phyloP scores from a whole-genome alignment of 2,329 filamentous ascomycete species.

The Conoideocrella luteorostrata region DNA sequence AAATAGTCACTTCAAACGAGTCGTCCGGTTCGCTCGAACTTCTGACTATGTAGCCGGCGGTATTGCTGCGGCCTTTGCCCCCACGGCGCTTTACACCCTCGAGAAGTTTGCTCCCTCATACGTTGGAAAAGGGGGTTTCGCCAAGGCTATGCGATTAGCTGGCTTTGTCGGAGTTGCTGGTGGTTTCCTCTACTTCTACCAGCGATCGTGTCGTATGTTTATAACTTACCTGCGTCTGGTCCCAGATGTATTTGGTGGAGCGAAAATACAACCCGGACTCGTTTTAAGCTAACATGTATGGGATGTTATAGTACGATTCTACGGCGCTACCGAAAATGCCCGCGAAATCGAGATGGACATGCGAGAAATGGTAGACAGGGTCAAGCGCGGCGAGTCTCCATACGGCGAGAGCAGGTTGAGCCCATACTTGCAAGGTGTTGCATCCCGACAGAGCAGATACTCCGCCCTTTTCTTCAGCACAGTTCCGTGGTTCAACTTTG shows the following conservation, averaged over 20 bases:
- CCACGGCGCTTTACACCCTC: conserved; percentile 68
- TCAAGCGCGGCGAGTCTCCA: conserved; percentile 83
- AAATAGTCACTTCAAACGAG: conserved; percentile 79
- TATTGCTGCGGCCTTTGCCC: conserved; percentile 63
- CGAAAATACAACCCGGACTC: neutral
- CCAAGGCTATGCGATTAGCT: conserved; percentile 73
- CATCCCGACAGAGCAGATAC: conserved; percentile 88
- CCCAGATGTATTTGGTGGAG: too few relatives aligned
- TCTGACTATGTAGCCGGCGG: conserved; percentile 74
- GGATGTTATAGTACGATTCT: conserved; percentile 70
- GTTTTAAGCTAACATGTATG: neutral
- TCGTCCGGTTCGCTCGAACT: conserved; percentile 76
- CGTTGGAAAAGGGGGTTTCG: conserved; percentile 75
- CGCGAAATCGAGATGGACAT: conserved; percentile 95
- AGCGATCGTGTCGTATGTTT: conserved; percentile 70
- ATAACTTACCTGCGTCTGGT: too few relatives aligned
- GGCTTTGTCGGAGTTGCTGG: conserved; percentile 67
- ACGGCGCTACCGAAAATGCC: conserved; percentile 87
- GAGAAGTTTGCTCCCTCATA: conserved; percentile 82
- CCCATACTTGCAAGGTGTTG: conserved; percentile 89
- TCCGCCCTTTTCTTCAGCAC: conserved; percentile 76
- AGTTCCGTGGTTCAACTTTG: conserved; percentile 96
- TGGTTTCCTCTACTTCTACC: conserved; percentile 80
- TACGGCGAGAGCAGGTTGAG: conserved; percentile 77
- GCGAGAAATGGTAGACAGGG: conserved; percentile 94